These are phyloP conservation scores for Mycena latifolia DNA, from an alignment of 768 basidiomycete species.

Conservation along the genomic window DNA sequence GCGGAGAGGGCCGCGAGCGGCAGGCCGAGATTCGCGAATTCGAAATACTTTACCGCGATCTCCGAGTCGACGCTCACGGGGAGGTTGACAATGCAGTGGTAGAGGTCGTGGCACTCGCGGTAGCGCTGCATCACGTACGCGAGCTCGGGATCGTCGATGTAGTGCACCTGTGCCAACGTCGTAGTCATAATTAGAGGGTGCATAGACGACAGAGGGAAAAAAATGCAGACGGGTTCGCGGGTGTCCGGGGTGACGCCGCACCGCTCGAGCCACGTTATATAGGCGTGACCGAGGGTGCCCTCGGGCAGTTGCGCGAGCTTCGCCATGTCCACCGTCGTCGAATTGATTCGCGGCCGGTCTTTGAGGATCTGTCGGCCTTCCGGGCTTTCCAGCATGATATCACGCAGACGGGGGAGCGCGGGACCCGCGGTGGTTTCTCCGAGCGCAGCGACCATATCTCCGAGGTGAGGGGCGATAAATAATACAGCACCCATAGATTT, in stretches of 20 bases:
- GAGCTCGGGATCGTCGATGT: conserved; percentile 94
- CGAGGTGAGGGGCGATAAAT: conserved; percentile 9
- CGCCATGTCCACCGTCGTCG: conserved; percentile 79
- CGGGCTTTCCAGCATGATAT: conserved; percentile 78
- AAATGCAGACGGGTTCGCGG: conserved; percentile 77
- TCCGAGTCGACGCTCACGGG: conserved; percentile 94
- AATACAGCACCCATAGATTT: conserved; percentile 4
- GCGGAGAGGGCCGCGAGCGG: conserved; percentile 90
- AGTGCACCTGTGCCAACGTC: conserved; percentile 78
- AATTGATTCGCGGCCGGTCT: conserved; percentile 86
- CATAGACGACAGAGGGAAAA: not conserved
- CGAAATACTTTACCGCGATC: conserved; percentile 94
- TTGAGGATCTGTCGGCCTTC: conserved; percentile 90
- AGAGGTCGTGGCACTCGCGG: conserved; percentile 97
- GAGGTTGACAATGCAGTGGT: conserved; percentile 91
- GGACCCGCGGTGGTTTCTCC: conserved; percentile 93
- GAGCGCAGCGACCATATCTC: conserved; percentile 96
- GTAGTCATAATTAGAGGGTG: not conserved
- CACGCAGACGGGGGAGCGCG: conserved; percentile 80
- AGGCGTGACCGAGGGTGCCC: conserved; percentile 88
- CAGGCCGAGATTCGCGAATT: conserved; percentile 91
- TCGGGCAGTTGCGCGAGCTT: conserved; percentile 75
- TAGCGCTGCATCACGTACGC: conserved; percentile 99
- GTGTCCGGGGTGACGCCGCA: conserved; percentile 96
- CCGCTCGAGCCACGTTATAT: conserved; percentile 89